Base-by-base conservation (phyloP, 2,329 filamentous ascomycete genomes). In the Epichloe coenophiala region DNA sequence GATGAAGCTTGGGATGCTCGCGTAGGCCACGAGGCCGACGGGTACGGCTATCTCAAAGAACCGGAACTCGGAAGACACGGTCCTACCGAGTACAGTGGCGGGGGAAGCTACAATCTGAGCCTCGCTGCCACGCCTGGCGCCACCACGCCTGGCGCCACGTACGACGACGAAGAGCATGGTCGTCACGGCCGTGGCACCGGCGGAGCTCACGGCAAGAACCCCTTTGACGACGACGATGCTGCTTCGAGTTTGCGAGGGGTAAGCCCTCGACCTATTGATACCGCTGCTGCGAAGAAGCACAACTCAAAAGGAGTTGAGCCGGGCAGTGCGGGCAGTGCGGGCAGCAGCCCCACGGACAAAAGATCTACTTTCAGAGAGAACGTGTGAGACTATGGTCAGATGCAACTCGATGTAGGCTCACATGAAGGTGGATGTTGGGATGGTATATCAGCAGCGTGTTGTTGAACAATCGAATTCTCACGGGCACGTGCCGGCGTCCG, bases 1-100 rank as follows among this genome's bases (percentile, higher is more conserved):
- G 88, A 94, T 63, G 86, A 90, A 61, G 86, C 87, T 2, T 95
- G 88, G 88, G 87, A 93, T 68, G 69, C 86, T 55, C 74, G 86
- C 53, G 86, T 94, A 5, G 86, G 85, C 52, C 75, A 81, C 58
- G 86, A 90, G 65, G 79, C 83, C 19, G 81, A 84, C 61, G 69
- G 67, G 13, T 81, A 83, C 62, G 78, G 77, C 21, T 87, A 87
- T 65, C 84, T 87, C 61, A 86, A 91, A 63, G 85, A 88, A 68
- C 80, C 86, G 61, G 86, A 89, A 65, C 70, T 88, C 5, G 83
- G 83, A 68, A 41, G 62, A 48, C 65, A 63, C 8, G 55, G 58
- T 23, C 55, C 68, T 61, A 59, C 57, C 39, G 63, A 60, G 52
- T 62, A 63, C 45, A 48, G 37, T 53, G 68, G 66, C 55, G 69